Evolutionary conservation across 306 rosid genomes (phyloP).

Genomic region (Mucuna pruriens): DNA sequence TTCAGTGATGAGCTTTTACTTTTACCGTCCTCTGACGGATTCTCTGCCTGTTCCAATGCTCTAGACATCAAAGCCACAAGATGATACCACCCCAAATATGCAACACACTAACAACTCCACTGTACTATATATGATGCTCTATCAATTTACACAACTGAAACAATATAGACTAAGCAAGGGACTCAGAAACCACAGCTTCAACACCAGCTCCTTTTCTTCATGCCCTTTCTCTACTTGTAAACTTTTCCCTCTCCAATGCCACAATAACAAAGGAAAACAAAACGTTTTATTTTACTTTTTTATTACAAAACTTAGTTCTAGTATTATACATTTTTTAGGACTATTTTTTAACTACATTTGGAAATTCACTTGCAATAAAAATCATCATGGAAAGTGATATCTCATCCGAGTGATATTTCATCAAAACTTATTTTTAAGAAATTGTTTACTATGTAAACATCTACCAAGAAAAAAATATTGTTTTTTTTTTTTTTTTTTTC

Average conservation of each 20-base stretch:
- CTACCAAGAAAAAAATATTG: too few relatives aligned
- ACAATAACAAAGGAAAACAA: not conserved
- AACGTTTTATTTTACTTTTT: not conserved
- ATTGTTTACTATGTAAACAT: too few relatives aligned
- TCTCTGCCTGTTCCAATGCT: slow-evolving; percentile 82
- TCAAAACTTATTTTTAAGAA: too few relatives aligned
- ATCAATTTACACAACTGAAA: slow-evolving; percentile 21
- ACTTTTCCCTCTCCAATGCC: slow-evolving; percentile 16
- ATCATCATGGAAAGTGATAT: not conserved
- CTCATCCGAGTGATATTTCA: too few relatives aligned
- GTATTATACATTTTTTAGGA: not conserved
- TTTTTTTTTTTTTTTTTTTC: too few relatives aligned
- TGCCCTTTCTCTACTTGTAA: slow-evolving; percentile 52
- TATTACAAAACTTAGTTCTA: not conserved
- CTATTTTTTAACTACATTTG: not conserved
- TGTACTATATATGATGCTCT: too few relatives aligned
- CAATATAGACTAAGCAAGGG: not conserved
- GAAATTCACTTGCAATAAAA: not conserved
- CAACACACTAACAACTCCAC: too few relatives aligned
- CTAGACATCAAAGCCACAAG: slow-evolving; percentile 60
- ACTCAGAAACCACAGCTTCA: slow-evolving; percentile 31
- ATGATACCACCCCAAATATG: slow-evolving; percentile 5
- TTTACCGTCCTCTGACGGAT: slow-evolving; percentile 62
- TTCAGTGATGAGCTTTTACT: slow-evolving; percentile 54
- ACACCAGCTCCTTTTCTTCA: slow-evolving; percentile 51